Evolutionary conservation across 2,329 filamentous ascomycete species (phyloP).

Genomic region (Penicillium sp.): DNA sequence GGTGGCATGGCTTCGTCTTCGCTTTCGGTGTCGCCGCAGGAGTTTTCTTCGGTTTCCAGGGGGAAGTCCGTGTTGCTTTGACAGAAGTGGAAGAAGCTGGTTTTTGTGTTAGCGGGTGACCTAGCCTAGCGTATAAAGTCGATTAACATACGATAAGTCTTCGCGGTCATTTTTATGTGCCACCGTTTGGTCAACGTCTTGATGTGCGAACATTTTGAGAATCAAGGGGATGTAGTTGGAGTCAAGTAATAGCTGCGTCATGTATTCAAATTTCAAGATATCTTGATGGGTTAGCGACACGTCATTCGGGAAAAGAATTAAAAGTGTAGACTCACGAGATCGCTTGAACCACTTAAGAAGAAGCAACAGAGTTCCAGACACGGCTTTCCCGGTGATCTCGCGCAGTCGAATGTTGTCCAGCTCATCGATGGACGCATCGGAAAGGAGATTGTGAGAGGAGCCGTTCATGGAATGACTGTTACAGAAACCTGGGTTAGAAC

Average conservation of each 20-base stretch:
- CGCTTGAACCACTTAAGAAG: constrained; percentile 94
- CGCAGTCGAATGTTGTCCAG: constrained; percentile 75
- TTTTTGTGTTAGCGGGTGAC: constrained; percentile 9
- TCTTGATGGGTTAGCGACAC: constrained; percentile 52
- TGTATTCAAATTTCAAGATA: constrained; percentile 90
- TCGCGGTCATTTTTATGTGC: constrained; percentile 80
- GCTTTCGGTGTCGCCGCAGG: constrained; percentile 36
- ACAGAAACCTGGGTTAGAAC: constrained; percentile 12
- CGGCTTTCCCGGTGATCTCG: constrained; percentile 86
- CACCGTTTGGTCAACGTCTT: constrained; percentile 87
- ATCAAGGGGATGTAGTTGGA: constrained; percentile 92
- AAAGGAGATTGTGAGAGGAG: constrained; percentile 23
- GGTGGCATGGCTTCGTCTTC: constrained; percentile 80
- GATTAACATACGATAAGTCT: constrained; percentile 65
- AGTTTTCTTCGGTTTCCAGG: constrained; percentile 32
- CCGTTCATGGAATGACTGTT: constrained; percentile 24
- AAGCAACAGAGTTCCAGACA: constrained; percentile 84
- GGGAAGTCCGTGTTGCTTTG: constrained; percentile 66
- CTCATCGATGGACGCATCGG: constrained; percentile 60
- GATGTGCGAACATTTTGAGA: constrained; percentile 88
- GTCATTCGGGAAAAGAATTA: not conserved
- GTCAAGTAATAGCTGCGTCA: constrained; percentile 89
- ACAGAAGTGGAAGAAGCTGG: constrained; percentile 88
- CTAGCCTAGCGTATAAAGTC: too few species aligned
- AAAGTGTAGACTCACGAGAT: constrained; percentile 64